Evolutionary conservation across 805 yeast genomes (phyloP).

Genomic region (Pichia kluyveri): DNA sequence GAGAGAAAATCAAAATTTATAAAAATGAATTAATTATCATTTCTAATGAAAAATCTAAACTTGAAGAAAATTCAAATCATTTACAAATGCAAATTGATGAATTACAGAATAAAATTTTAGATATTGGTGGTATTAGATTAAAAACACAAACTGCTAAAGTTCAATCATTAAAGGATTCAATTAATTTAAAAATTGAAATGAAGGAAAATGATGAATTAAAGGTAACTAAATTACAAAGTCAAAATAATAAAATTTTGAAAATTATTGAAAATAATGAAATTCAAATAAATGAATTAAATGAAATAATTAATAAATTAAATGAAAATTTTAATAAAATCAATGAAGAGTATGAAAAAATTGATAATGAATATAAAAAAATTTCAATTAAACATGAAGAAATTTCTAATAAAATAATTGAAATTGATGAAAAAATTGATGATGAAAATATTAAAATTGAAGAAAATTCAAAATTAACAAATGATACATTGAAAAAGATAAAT

Average conservation of each 20-base stretch:
- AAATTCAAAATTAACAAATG: conserved; percentile 28
- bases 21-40: conserved; percentile 29
- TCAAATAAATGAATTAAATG: conserved; percentile 33
- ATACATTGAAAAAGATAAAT: conserved; percentile 20
- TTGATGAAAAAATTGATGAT: conserved; percentile 50
- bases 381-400: conserved; percentile 25
- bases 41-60: conserved; percentile 21
- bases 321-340: conserved; percentile 20
- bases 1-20: conserved; percentile 13
- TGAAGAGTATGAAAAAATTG: conserved; percentile 24
- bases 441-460: conserved; percentile 48
- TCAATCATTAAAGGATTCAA: conserved; percentile 58
- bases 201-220: conserved; percentile 48
- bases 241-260: conserved; percentile 45
- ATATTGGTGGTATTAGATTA: conserved; percentile 83
- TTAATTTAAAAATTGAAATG: conserved; percentile 50
- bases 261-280: conserved; percentile 34
- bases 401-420: conserved; percentile 23
- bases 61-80: conserved; percentile 48
- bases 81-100: conserved; percentile 46
- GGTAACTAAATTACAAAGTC: conserved; percentile 54
- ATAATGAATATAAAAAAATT: conserved; percentile 30
- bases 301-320: conserved; percentile 29
- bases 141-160: conserved; percentile 76
- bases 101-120: conserved; percentile 72